Evolutionary conservation across 192 early-diverging fungal genomes (phyloP).

Genomic region (Backusella tuberculispora): DNA sequence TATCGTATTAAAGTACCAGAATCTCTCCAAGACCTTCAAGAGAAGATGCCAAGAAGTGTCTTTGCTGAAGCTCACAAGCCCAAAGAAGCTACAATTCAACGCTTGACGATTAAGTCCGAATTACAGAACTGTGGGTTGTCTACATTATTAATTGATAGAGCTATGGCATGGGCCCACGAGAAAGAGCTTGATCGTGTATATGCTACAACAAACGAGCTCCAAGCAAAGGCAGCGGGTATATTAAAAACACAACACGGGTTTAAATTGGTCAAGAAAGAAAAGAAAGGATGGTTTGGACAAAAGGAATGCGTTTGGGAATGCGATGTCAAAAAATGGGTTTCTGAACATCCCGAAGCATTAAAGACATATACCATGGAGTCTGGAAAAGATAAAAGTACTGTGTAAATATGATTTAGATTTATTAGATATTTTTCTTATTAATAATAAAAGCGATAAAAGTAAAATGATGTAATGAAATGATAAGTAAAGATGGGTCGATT

Average conservation of each 20-base stretch:
- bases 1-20: constrained; percentile 19
- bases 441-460: neutral
- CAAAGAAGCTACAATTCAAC: constrained; percentile 26
- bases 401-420: constrained; percentile 13
- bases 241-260: constrained; percentile 36
- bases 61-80: constrained; percentile 13
- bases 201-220: constrained; percentile 36
- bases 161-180: constrained; percentile 32
- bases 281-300: constrained; percentile 35
- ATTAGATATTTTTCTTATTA: neutral
- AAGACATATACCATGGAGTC: constrained; percentile 3
- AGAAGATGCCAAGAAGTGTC: neutral
- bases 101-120: constrained; percentile 26
- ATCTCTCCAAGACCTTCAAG: neutral
- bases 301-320: constrained; percentile 24
- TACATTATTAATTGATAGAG: constrained; percentile 33
- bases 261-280: constrained; percentile 19
- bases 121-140: constrained; percentile 37
- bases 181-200: constrained; percentile 19
- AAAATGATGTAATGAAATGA: neutral
- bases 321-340: constrained; percentile 35
- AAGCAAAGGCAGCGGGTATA: constrained; percentile 27
- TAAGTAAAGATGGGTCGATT: neutral
- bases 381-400: neutral
- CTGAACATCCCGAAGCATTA: neutral